Conservation (phyloP, 345 rosid species). For the Lepidium sativum region DNA sequence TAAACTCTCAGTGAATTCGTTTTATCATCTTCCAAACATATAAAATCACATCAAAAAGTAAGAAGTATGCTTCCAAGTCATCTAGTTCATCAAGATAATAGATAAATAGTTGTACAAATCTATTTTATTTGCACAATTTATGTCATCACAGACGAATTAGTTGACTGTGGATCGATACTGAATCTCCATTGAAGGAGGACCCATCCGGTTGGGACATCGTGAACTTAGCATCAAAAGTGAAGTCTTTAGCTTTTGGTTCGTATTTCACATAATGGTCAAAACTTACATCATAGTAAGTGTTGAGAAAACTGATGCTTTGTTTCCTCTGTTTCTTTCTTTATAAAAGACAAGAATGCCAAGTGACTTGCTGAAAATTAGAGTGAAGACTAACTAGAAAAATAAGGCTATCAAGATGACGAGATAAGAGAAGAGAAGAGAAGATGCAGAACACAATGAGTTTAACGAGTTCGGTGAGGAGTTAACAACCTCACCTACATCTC, state of each 20-base stretch:
- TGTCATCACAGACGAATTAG: constrained; percentile 3
- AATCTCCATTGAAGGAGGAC: neutral
- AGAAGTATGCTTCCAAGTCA: neutral
- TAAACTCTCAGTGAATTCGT: neutral
- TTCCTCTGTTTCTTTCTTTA: too few relatives aligned
- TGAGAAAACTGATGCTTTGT: too few relatives aligned
- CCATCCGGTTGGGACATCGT: neutral
- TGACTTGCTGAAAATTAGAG: too few relatives aligned
- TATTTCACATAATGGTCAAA: neutral
- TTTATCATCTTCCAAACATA: neutral
- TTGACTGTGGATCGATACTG: neutral
- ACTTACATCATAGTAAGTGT: neutral
- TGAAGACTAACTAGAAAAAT: too few relatives aligned
- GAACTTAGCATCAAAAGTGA: neutral
- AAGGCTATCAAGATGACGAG: too few relatives aligned
- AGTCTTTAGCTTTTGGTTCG: neutral
- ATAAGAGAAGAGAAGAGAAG: too few relatives aligned
- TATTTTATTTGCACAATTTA: constrained; percentile 7
- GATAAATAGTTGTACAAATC: neutral
- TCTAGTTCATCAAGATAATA: neutral
- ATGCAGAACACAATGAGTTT: too few relatives aligned
- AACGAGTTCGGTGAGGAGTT: too few relatives aligned
- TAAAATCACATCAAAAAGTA: neutral
- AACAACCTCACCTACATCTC: too few relatives aligned
- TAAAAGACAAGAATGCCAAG: too few relatives aligned